Evolutionary conservation across 176 grass and related monocot species (phyloP), one percentile per base, ranked within the genome.

Genomic region (Guadua angustifolia): DNA sequence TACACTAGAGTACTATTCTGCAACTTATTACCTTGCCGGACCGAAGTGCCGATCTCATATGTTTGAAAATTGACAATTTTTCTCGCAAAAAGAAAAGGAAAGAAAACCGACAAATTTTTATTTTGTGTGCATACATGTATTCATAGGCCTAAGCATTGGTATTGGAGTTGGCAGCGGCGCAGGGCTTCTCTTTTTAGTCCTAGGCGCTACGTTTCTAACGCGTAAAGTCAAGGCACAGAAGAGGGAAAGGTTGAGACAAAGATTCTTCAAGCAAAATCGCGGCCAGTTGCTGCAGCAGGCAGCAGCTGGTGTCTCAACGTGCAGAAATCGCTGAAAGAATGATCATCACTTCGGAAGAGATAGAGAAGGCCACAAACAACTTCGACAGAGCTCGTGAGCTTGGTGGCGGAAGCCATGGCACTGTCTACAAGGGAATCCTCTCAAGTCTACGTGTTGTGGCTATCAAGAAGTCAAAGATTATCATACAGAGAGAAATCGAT

Each of bases 111-210:
- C 29, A 29, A 29, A 29, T 29, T 29, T 29, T 29, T 1, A 29
- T 29, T 29, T 29, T 29, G 29, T 29, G 29, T 29, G 29, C 29
- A 29, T 29, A 29, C 29, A 49, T 49, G 13, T 33, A 11, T 49
- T 38, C 15, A 63, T 88, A 93, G 91, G 71, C 14, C 32, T 88
- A 43, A 83, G 85, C 33, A 24, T 90, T 59, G 86, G 82, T 15
- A 36, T 93, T 36, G 88, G 88, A 69, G 55, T 90, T 16, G 88
- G 91, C 0, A 36, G 63, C 3, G 63, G 63, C 0, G 32, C 63
- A 0, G 63, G 32, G 2, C 2, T 68, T 68, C 10, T 68, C 0
- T 1, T 40, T 15, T 1, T 42, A 9, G 35, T 19, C 7, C 4
- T 68, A 0, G 16, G 36, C 42, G 66, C 4, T 19, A 2, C 3